A percentile compares a stretch with the other conserved stretches of the same genome.
Conservation (phyloP, 1,139 yeast genomes). For the Protomyces arabidopsidicola region DNA sequence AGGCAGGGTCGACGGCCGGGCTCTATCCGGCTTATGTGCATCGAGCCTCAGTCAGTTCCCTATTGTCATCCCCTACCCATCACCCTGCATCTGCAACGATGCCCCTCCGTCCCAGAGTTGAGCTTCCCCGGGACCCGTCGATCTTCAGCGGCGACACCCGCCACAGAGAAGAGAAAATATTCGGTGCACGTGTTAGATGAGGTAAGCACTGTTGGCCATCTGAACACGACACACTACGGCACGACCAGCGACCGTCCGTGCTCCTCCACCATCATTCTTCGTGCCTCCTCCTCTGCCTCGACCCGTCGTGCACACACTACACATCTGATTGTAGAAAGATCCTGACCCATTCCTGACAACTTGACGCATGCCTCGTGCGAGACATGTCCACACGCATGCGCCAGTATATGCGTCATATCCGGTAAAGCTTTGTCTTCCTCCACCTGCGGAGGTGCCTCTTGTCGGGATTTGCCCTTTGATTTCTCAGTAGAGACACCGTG, state of each 20-base stretch:
- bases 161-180: too few species aligned
- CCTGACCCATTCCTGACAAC: background rate
- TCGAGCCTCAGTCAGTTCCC: too few species aligned
- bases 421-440: background rate
- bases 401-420: background rate
- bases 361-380: background rate
- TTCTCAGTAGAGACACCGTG: background rate
- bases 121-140: too few species aligned
- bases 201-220: too few species aligned
- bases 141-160: too few species aligned
- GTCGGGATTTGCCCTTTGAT: background rate
- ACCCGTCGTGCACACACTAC: background rate
- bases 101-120: too few species aligned
- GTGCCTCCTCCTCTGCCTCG: background rate
- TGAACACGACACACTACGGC: background rate
- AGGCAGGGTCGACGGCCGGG: too few species aligned
- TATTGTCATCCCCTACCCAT: too few species aligned
- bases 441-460: background rate
- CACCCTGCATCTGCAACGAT: too few species aligned
- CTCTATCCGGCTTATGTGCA: too few species aligned
- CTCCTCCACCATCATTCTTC: background rate
- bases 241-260: background rate
- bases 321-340: background rate
- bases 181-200: too few species aligned
- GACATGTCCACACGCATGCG: background rate